Percentiles rank a stretch among this genome's conserved stretches.
Evolutionary conservation across 441 rosid genomes (phyloP).

Genomic region (Populus hybrid): DNA sequence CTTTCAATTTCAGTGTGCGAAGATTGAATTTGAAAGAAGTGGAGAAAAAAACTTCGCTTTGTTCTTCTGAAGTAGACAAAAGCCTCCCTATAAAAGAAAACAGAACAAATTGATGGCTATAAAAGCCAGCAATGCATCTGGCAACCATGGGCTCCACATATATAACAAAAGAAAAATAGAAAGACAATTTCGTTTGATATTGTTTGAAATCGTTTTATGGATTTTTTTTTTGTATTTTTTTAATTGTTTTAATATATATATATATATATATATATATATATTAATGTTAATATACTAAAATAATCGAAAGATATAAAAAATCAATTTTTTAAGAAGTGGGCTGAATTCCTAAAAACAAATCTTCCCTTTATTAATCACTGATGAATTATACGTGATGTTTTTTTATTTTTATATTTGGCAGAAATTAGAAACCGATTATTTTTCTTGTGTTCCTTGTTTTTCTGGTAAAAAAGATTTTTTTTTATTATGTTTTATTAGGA

Average conservation of each 20-base stretch:
- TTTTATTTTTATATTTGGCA: not conserved
- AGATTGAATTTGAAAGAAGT: constrained; percentile 16
- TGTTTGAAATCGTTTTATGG: not conserved
- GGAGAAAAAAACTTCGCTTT: not conserved
- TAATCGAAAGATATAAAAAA: too few relatives aligned
- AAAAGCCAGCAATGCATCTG: constrained; percentile 46
- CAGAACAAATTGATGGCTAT: constrained; percentile 31
- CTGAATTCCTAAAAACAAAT: too few relatives aligned
- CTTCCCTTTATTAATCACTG: not conserved
- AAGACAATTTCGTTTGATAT: not conserved
- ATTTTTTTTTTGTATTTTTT: not conserved
- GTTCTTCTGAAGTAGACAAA: constrained; percentile 21
- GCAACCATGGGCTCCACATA: constrained; percentile 45
- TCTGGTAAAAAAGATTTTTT: not conserved
- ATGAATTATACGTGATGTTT: not conserved
- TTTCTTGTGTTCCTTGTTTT: not conserved
- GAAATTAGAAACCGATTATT: not conserved
- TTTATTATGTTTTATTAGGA: too few relatives aligned
- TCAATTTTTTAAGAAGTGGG: too few relatives aligned
- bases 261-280: too few relatives aligned
- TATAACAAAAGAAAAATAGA: not conserved
- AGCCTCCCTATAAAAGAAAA: constrained; percentile 24
- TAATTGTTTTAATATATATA: too few relatives aligned
- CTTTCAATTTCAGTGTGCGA: constrained; percentile 19
- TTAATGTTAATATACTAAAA: too few relatives aligned